Conservation (phyloP, 1,284 basidiomycete genomes). For the Apiotrichum veenhuisii region DNA sequence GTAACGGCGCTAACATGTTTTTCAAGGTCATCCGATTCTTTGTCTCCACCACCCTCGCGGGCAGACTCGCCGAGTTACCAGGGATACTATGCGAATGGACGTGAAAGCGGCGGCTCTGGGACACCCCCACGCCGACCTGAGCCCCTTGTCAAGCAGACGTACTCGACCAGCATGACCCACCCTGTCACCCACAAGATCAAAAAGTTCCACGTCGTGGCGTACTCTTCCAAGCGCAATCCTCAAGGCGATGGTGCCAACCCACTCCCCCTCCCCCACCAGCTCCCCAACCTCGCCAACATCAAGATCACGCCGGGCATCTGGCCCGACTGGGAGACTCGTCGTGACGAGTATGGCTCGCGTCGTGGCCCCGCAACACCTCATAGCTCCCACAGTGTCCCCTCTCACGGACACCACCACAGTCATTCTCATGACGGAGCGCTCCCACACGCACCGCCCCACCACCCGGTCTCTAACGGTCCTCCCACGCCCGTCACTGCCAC, state of each 20-base stretch:
- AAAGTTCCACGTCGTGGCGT: constrained; percentile 48
- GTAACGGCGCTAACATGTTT: not conserved
- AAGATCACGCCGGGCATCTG: constrained; percentile 42
- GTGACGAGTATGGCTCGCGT: constrained; percentile 29
- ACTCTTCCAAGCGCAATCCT: constrained; percentile 46
- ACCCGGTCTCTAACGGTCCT: constrained; percentile 9
- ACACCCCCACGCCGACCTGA: constrained; percentile 27
- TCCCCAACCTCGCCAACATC: constrained; percentile 37
- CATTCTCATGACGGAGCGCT: constrained; percentile 3
- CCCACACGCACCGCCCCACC: constrained; percentile 17
- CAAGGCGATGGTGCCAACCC: constrained; percentile 41
- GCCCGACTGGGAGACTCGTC: constrained; percentile 45
- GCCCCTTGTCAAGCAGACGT: constrained; percentile 48
- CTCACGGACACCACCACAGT: constrained; percentile 7
- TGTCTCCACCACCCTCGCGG: constrained; percentile 35
- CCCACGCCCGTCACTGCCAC: constrained; percentile 20
- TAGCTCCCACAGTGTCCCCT: constrained; percentile 6
- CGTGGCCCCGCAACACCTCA: constrained; percentile 12
- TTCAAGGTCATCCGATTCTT: constrained; percentile 34
- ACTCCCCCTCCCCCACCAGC: constrained; percentile 42
- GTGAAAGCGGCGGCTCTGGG: constrained; percentile 7
- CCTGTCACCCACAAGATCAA: constrained; percentile 41
- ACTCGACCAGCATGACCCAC: constrained; percentile 46
- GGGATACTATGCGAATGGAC: constrained; percentile 21
- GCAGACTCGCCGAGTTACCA: constrained; percentile 21